These are phyloP conservation scores for Priceomyces melissophilus DNA, from an alignment of 805 yeast species.

Conservation along the genomic window DNA sequence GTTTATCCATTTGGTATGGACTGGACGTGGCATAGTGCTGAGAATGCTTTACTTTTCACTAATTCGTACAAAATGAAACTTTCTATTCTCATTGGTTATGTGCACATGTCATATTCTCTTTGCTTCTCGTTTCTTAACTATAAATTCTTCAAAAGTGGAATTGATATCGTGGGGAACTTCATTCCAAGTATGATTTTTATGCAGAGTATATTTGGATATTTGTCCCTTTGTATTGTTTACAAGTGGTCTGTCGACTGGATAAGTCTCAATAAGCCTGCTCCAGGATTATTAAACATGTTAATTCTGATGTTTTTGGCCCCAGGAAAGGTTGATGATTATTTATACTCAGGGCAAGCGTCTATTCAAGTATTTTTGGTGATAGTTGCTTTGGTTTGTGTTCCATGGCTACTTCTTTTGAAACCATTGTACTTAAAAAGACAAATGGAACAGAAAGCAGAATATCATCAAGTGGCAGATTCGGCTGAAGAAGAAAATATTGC, in stretches of 20 bases:
- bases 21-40: constrained; percentile 96
- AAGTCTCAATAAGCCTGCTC: constrained; percentile 72
- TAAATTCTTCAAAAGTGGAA: constrained; percentile 58
- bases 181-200: constrained; percentile 91
- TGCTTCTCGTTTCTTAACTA: constrained; percentile 82
- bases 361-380: constrained; percentile 71
- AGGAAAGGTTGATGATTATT: constrained; percentile 76
- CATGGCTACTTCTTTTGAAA: constrained; percentile 82
- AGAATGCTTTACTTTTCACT: constrained; percentile 82
- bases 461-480: constrained; percentile 35
- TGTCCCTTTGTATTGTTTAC: constrained; percentile 80
- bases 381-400: constrained; percentile 85
- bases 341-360: constrained; percentile 74
- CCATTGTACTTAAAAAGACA: constrained; percentile 69
- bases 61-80: constrained; percentile 97
- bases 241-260: constrained; percentile 96
- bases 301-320: constrained; percentile 95
- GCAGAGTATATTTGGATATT: constrained; percentile 95
- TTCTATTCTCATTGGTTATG: constrained; percentile 89
- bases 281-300: constrained; percentile 90
- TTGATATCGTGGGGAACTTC: constrained; percentile 90
- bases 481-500: constrained; percentile 30
- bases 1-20: constrained; percentile 85
- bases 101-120: constrained; percentile 90
- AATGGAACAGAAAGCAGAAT: constrained; percentile 51